phyloP scores from a whole-genome alignment of 2,329 filamentous ascomycete genomes.

The Clathrospora elynae region DNA sequence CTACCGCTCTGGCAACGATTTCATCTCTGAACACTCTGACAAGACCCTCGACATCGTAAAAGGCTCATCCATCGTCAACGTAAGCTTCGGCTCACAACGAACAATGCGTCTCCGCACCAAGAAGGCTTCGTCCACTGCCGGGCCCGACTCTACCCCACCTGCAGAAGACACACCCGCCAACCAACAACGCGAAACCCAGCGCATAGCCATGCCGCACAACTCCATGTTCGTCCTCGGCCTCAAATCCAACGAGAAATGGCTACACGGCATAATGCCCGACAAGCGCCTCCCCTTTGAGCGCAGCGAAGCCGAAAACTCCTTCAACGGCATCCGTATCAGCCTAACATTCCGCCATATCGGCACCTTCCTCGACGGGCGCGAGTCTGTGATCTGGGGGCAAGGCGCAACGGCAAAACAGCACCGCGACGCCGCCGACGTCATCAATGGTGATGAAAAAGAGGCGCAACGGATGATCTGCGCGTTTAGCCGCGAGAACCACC shows the following conservation, averaged over 20 bases:
- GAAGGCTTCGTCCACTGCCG: constrained; percentile 50
- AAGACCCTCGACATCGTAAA: constrained; percentile 91
- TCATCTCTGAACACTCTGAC: constrained; percentile 95
- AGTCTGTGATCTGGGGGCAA: constrained; percentile 83
- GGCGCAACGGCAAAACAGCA: constrained; percentile 74
- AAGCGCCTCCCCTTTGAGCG: constrained; percentile 74
- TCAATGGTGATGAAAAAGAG: constrained; percentile 71
- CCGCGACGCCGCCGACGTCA: constrained; percentile 63
- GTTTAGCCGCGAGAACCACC: constrained; percentile 84
- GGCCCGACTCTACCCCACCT: constrained; percentile 17
- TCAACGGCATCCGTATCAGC: constrained; percentile 78
- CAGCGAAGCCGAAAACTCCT: constrained; percentile 70
- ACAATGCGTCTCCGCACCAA: constrained; percentile 91
- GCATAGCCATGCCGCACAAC: constrained; percentile 81
- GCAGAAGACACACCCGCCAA: constrained; percentile 46
- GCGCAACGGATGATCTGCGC: constrained; percentile 73
- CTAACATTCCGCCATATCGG: constrained; percentile 89
- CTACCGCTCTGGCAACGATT: constrained; percentile 86
- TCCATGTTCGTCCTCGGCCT: constrained; percentile 84
- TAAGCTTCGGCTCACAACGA: constrained; percentile 88
- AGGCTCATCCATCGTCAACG: constrained; percentile 84
- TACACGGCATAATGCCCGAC: constrained; percentile 90
- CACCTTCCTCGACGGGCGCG: constrained; percentile 75
- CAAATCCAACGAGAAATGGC: constrained; percentile 80
- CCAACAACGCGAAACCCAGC: constrained; percentile 62